Evolutionary conservation across 1,284 basidiomycete species (phyloP), one percentile per base, ranked within the genome.

Genomic region (Cryptococcus sp.): DNA sequence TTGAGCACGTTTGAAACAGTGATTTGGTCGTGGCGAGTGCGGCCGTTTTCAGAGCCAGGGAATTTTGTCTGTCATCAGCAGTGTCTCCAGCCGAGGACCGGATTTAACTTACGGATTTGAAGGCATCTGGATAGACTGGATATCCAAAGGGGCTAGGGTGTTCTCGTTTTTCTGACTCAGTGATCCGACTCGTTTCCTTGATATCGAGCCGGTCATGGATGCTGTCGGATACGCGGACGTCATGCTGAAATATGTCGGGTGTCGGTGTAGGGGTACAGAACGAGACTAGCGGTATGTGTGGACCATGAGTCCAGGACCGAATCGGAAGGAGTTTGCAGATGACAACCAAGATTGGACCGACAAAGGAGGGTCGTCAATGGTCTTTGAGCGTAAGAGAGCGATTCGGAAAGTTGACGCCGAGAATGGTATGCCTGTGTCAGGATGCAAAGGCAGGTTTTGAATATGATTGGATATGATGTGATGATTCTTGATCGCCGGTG

Each of bases 21-120:
- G 74, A 69, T 52, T 70, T 66, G 14, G 68, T 72, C 7, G 69
- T 67, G 21, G 70, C 69, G 52, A 76, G 55, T 21, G 72, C 66
- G 14, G 74, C 74, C 39, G 74, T 76, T 56, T 74, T 73, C 39
- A 74, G 64, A 4, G 74, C 74, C 22, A 76, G 58, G 2, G 73
- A 66, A 45, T 76, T 76, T 60, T 70, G 69, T 9, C 72, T 74
- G 51, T 5, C 18, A 39, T 43, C 41, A 43, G 41, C 19, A 5
- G 11, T 37, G 34, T 46, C 28, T 7, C 18, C 28, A 28, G 18
- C 31, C 4, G 13, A 21, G 13, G 25, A 31, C 25, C 11, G 21
- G 7, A n/a, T n/a, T 43, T 16, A 16, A 67, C 72, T 56, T 46
- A 74, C 72, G 69, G 70, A 50, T 74, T 69, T 14, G 63, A 61